A percentile compares a stretch with the other conserved stretches of the same genome.
Conservation (phyloP, 768 basidiomycete genomes). For the Pholiota molesta region DNA sequence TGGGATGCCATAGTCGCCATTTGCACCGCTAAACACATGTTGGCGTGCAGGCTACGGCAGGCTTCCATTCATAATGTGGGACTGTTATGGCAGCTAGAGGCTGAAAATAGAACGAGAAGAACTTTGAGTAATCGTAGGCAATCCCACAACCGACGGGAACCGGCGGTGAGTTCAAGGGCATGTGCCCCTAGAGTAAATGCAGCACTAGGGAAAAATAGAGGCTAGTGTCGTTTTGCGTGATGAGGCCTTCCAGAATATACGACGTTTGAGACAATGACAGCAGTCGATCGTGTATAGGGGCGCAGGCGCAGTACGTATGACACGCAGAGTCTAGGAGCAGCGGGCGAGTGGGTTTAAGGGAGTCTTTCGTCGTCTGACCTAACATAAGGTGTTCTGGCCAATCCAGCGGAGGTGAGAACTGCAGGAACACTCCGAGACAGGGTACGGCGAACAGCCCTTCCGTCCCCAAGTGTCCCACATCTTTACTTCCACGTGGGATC, state of each 20-base stretch:
- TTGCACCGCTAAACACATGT: neutral
- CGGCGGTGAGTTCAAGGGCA: neutral
- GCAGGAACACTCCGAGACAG: neutral
- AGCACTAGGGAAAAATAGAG: too few relatives aligned
- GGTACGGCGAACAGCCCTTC: neutral
- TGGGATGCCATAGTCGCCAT: neutral
- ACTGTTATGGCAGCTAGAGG: too few relatives aligned
- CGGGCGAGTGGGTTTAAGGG: neutral
- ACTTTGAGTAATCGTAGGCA: neutral
- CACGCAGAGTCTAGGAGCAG: neutral
- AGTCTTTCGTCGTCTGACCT: neutral
- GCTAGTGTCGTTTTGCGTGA: too few relatives aligned
- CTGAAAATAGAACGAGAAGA: neutral
- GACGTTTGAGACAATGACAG: too few relatives aligned
- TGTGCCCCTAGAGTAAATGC: too few relatives aligned
- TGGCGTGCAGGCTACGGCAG: too few relatives aligned
- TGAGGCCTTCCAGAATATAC: too few relatives aligned
- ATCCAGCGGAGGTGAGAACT: neutral
- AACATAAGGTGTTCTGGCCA: neutral
- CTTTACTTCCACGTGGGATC: conserved; percentile 6
- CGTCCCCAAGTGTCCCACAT: conserved; percentile 1
- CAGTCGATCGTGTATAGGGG: too few relatives aligned
- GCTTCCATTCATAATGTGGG: too few relatives aligned
- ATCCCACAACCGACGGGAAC: neutral
- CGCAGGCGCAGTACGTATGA: too few relatives aligned